Evolutionary conservation across 1,284 basidiomycete species (phyloP), one percentile per base, ranked within the genome.

Genomic region (Malassezia yamatoensis): DNA sequence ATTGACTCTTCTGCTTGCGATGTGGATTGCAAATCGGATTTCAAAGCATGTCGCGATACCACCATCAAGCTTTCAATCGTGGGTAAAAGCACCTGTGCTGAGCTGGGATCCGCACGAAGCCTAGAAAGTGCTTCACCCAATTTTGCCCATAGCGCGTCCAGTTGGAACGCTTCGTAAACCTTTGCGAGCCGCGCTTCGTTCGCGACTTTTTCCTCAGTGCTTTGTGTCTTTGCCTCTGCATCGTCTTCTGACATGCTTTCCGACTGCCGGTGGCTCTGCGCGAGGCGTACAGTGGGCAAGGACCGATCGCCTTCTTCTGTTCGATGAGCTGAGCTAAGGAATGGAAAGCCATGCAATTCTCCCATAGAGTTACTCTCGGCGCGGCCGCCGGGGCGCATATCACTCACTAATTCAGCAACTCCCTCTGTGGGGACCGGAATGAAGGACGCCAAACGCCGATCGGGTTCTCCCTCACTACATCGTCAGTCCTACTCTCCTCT

Each of bases 1-100:
- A 37, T 18, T 24, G 10, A 21, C 39, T 33, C 41, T 34, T 16
- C 45, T 21, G 47, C 35, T 12, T 5, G 58, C 63, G 34, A 55
- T 21, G 39, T 21, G 16, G 62, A 39, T 20, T 45, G 29, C 16
- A 6, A 21, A 15, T 42, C 41, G 29, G 47, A 38, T 18, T 43
- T 43, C 21, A 43, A 32, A 13, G 44, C 87, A 73, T 94, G 89
- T 76, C 96, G 96, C 81, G 89, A 96, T 24, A 99, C 88, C 1
- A 99, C 93, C 89, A 98, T 96, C 61, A 99, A 79, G 48, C 68
- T 71, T 60, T 74, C 72, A 46, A 74, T 74, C 46, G 68, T 50
- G 13, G 72, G 72, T 7, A 74, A 49, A 3, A 74, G 57, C 18
- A 74, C 65, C 56, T 70, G 67, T 6, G 70, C 72, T 7, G 72